A percentile compares a stretch with the other conserved stretches of the same genome.
Conservation (phyloP, 768 basidiomycete species). For the Sarcodon sp. region DNA sequence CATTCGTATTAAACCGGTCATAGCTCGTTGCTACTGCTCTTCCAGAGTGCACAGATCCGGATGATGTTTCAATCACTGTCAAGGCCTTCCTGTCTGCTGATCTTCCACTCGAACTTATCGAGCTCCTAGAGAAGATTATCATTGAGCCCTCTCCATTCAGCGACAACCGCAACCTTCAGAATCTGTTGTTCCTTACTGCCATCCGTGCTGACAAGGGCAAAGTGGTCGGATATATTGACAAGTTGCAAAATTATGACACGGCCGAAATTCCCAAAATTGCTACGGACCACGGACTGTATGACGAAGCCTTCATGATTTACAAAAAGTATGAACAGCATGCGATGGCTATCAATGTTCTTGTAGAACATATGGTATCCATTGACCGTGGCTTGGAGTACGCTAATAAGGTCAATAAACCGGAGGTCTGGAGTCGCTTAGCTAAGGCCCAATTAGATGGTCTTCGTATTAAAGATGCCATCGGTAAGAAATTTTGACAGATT, state of each 20-base stretch:
- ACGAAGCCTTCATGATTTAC: conserved; percentile 95
- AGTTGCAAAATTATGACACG: conserved; percentile 89
- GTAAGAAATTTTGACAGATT: conserved; percentile 25
- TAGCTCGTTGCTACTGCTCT: conserved; percentile 91
- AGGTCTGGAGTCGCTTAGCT: conserved; percentile 95
- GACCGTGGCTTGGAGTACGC: conserved; percentile 96
- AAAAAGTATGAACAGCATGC: conserved; percentile 95
- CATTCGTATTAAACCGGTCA: not conserved
- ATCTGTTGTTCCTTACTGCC: conserved; percentile 87
- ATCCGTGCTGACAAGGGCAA: conserved; percentile 98
- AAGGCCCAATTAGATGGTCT: conserved; percentile 98
- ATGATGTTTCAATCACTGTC: conserved; percentile 97
- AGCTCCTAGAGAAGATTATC: conserved; percentile 96
- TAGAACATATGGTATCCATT: conserved; percentile 96
- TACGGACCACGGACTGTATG: conserved; percentile 88
- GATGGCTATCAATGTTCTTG: conserved; percentile 93
- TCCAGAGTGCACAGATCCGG: conserved; percentile 94
- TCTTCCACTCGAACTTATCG: conserved; percentile 93
- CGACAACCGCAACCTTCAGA: conserved; percentile 95
- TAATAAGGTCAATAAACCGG: conserved; percentile 90
- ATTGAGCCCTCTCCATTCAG: conserved; percentile 95
- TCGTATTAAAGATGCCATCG: conserved; percentile 95
- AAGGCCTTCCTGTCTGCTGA: conserved; percentile 97
- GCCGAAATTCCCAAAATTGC: conserved; percentile 95
- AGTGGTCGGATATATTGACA: conserved; percentile 96